phyloP scores from a whole-genome alignment of 495 filamentous ascomycete species.

The Aspergillus kassunensis region DNA sequence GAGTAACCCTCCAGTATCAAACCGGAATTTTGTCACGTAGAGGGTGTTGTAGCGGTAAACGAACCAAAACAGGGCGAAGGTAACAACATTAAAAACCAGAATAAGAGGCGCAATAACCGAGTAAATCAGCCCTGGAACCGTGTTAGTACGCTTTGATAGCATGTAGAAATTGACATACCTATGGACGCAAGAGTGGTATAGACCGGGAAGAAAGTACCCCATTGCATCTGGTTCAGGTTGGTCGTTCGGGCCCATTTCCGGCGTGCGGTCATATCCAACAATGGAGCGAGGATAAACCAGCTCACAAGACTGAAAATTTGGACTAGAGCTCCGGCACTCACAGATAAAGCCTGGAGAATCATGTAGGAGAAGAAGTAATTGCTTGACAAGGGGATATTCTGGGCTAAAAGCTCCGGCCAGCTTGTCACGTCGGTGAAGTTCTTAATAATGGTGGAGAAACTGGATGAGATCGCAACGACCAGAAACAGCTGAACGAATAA shows the following conservation, averaged over 20 bases:
- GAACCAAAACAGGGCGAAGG: conserved; percentile 91
- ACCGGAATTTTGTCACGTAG: conserved; percentile 86
- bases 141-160: conserved; percentile 7
- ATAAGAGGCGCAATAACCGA: conserved; percentile 87
- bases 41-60: conserved; percentile 96
- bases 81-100: conserved; percentile 88
- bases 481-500: conserved; percentile 94
- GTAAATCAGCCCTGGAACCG: conserved; percentile 68
- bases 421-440: conserved; percentile 58
- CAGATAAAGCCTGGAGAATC: conserved; percentile 87
- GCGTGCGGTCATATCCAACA: conserved; percentile 82
- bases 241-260: conserved; percentile 87
- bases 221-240: conserved; percentile 70
- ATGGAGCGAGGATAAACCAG: conserved; percentile 74
- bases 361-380: conserved; percentile 99
- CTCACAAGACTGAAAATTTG: conserved; percentile 72
- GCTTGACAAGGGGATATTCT: conserved; percentile 79
- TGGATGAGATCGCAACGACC: conserved; percentile 84
- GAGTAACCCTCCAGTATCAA: conserved; percentile 89
- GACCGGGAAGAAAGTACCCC: conserved; percentile 92
- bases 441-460: conserved; percentile 61
- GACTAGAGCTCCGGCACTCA: conserved; percentile 85
- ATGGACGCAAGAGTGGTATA: conserved; percentile 96
- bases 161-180: conserved; percentile 41
- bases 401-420: conserved; percentile 67